Conservation (phyloP, 257 asterid genomes). For the Plantago ovata region DNA sequence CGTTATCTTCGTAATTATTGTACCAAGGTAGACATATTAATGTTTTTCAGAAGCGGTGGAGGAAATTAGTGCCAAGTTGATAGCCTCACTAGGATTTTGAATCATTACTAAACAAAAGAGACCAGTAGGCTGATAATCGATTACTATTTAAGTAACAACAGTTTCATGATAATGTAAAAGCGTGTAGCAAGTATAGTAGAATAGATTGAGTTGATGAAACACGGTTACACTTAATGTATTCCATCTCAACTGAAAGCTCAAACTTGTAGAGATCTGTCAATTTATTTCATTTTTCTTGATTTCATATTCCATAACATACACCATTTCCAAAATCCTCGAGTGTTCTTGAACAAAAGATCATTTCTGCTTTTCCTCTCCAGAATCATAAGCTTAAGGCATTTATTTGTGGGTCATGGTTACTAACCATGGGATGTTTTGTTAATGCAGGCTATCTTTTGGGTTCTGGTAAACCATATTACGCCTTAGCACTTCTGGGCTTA, state of each 20-base stretch:
- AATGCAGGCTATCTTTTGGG: constrained; percentile 89
- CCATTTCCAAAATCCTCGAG: no score
- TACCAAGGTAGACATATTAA: background rate
- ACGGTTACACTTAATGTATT: no score
- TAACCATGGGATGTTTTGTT: constrained; percentile 12
- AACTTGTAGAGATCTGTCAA: background rate
- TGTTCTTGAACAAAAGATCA: no score
- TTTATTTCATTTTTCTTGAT: no score
- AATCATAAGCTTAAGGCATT: background rate
- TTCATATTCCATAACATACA: no score
- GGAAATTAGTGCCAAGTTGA: background rate
- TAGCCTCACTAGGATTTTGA: background rate
- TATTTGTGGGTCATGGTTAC: no score
- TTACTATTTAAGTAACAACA: background rate
- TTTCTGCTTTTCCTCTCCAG: background rate
- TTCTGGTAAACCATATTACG: constrained; percentile 80
- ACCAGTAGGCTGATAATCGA: background rate
- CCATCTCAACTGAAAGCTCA: no score
- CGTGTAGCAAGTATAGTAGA: constrained; percentile 1
- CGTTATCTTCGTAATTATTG: background rate
- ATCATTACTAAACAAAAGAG: background rate
- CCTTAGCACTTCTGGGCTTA: constrained; percentile 78
- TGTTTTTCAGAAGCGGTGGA: background rate
- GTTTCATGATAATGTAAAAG: background rate
- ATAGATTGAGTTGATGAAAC: background rate